phyloP scores from a whole-genome alignment of 2,329 filamentous ascomycete genomes.

The Ceratocystis variospora region DNA sequence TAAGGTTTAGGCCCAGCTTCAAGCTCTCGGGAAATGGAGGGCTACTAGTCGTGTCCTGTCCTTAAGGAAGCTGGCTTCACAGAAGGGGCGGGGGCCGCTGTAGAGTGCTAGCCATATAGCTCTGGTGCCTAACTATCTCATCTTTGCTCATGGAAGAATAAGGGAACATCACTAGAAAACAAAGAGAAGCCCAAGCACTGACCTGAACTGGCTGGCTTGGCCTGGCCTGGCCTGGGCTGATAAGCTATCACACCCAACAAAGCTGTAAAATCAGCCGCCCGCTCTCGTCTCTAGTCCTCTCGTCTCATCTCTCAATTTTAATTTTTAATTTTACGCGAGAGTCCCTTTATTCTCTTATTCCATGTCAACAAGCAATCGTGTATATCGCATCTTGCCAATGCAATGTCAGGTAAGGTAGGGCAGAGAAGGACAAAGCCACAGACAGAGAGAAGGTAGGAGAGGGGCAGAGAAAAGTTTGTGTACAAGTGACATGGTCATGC shows the following conservation, averaged over 20 bases:
- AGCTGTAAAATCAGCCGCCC: constrained; percentile 1
- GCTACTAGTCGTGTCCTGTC: too few relatives aligned
- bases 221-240: too few relatives aligned
- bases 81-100: too few relatives aligned
- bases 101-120: too few relatives aligned
- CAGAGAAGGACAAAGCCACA: background rate
- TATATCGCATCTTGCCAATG: background rate
- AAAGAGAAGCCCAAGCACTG: too few relatives aligned
- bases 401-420: background rate
- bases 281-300: background rate
- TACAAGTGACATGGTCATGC: background rate
- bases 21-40: background rate
- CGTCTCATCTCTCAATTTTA: constrained; percentile 1
- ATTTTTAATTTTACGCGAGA: constrained; percentile 3
- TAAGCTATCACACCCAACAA: background rate
- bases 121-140: too few relatives aligned
- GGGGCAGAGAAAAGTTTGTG: background rate
- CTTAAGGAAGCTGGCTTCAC: too few relatives aligned
- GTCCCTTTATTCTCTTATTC: background rate
- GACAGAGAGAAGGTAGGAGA: background rate
- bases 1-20: background rate
- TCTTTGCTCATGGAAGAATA: too few relatives aligned
- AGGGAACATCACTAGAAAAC: too few relatives aligned
- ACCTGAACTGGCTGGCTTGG: too few relatives aligned
- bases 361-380: background rate